Evolutionary conservation across 176 grass and related monocot species (phyloP).

Genomic region (Secale cereale): DNA sequence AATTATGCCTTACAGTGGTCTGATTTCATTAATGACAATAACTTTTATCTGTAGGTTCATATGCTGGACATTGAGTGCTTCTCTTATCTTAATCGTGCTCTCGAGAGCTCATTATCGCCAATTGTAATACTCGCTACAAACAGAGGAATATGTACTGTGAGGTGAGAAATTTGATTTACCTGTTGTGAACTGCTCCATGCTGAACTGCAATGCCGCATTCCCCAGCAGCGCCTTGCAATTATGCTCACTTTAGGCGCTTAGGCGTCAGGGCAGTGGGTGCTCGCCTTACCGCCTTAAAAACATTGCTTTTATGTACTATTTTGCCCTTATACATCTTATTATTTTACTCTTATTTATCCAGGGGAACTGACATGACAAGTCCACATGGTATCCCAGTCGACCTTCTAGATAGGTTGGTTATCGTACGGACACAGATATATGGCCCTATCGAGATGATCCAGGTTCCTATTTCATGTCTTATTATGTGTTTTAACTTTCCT

Average conservation of each 20-base stretch:
- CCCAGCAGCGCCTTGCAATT: no score
- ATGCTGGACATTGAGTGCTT: conserved; percentile 97
- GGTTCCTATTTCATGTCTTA: conserved; percentile 42
- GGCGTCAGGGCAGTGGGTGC: no score
- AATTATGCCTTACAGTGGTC: neutral
- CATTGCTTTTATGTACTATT: no score
- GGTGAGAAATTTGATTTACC: conserved; percentile 41
- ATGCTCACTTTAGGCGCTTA: no score
- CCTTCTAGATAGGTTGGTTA: conserved; percentile 91
- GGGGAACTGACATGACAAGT: conserved; percentile 98
- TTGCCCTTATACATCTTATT: neutral
- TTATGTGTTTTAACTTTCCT: conserved; percentile 25
- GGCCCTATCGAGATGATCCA: conserved; percentile 96
- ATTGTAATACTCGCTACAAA: conserved; percentile 94
- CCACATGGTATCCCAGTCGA: conserved; percentile 94
- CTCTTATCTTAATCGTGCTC: conserved; percentile 93
- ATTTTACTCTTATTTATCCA: conserved; percentile 35
- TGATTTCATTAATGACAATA: neutral
- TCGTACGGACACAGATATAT: conserved; percentile 88
- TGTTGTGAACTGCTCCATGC: neutral
- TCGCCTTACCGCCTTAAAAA: no score
- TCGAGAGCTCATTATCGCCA: conserved; percentile 83
- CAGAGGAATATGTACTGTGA: conserved; percentile 92
- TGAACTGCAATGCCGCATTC: neutral
- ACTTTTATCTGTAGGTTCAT: conserved; percentile 70